These are phyloP conservation scores for Mrakia frigida DNA, from an alignment of 768 basidiomycete species.

Conservation along the genomic window DNA sequence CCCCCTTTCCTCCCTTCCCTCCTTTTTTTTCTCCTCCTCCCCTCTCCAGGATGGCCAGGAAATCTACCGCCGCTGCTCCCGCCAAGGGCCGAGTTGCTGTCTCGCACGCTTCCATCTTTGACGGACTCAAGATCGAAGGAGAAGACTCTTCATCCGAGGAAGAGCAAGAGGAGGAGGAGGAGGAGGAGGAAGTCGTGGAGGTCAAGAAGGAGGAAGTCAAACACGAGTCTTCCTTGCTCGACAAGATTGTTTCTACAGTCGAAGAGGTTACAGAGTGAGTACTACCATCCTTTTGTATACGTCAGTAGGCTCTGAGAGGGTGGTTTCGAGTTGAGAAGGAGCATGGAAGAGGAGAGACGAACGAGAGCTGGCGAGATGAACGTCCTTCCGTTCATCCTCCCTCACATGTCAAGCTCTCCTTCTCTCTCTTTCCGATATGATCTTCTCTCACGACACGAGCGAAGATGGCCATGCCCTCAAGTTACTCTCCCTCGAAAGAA, in stretches of 20 bases:
- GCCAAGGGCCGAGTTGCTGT: slow-evolving; percentile 18
- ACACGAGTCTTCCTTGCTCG: background rate
- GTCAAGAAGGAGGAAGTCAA: background rate
- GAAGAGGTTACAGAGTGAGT: slow-evolving; percentile 12
- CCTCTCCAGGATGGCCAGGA: background rate
- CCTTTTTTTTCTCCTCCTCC: background rate
- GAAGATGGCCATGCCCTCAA: background rate
- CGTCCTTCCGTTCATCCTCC: too few relatives aligned
- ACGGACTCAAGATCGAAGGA: slow-evolving; percentile 31
- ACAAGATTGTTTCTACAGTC: background rate
- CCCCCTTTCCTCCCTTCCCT: background rate
- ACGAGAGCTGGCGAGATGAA: background rate
- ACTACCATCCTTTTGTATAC: background rate
- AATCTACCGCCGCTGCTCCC: background rate
- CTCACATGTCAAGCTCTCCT: too few relatives aligned
- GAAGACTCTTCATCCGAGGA: slow-evolving; percentile 19
- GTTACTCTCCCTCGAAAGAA: background rate
- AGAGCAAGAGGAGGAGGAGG: slow-evolving; percentile 10
- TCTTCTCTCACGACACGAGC: too few relatives aligned
- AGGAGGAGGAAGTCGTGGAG: slow-evolving; percentile 7
- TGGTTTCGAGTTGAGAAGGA: background rate
- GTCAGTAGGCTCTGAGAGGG: too few relatives aligned
- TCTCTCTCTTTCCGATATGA: too few relatives aligned
- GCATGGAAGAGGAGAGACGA: background rate
- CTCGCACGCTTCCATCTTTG: slow-evolving; percentile 19